Base-by-base conservation (phyloP, 495 filamentous ascomycete genomes). In the Hypoxylon rickii region DNA sequence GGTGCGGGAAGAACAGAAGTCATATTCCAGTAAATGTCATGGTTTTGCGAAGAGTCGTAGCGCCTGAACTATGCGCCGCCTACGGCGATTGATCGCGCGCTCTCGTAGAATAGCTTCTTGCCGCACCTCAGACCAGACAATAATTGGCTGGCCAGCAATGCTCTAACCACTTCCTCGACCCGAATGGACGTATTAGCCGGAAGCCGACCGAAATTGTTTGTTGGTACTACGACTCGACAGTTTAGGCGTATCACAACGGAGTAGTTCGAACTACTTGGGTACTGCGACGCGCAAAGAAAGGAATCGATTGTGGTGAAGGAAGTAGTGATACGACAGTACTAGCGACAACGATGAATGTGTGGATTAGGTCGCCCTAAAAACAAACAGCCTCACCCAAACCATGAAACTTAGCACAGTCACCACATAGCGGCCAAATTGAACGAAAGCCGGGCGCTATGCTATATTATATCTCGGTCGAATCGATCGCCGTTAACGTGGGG, bases 1-100 rank as follows among this genome's bases (percentile, higher is more conserved):
- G 71, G 72, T 54, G 73, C 66, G 45, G 72, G 58, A 57, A 78
- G 73, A 53, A 79, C 73, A 43, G 71, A 74, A 69, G 73, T 73
- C 76, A 79, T 79, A 58, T 48, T 73, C 62, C 61, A 64, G 61
- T 59, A 61, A 51, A 38, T 53, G 49, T 63, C 59, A 63, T 63
- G 59, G 45, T 63, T 17, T 40, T 53, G 48, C 53, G 21, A 45
- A 51, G 26, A 62, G 38, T 62, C 43, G 59, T 63, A 20, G 48
- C 37, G 59, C 46, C 52, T 40, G 36, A 50, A 50, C 54, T 29
- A 44, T 38, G 54, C 44, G 38, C 53, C 48, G 48, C 44, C 53
- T 32, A 39, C 49, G 49, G 59, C 49, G 13, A 58, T 19, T 39
- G 24, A 44, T 54, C 39, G 32, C 39, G 50, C 59, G 6, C 33